Base-by-base conservation (phyloP, 306 rosid genomes). In the Inga oerstediana region DNA sequence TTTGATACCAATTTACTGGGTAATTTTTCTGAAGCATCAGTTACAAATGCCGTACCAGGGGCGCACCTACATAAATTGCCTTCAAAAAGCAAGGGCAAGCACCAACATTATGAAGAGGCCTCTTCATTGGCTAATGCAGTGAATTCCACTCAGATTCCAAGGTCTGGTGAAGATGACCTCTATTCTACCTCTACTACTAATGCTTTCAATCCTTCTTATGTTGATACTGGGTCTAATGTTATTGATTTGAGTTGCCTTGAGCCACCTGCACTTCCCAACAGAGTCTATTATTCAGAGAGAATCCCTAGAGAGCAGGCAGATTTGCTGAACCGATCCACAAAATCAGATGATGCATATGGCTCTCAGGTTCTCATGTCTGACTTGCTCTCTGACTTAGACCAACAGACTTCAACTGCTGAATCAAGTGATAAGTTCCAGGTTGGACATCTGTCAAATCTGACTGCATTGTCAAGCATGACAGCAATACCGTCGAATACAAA, bases 271-370 rank as follows among this genome's bases (percentile, higher is more conserved):
- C 89, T 85, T 83, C 88, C 92, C 83, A 92, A 84, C 77, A 93
- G 99, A 92, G 88, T 92, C 52, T 95, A 89, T 78, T 87, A 79
- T 86, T 95, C 99, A 10, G 98, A 93, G 87, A 93, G 96, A 90
- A 85, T 92, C 86, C 98, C 94, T 24, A 88, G 98, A 88, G 98
- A 91, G 80, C 98, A 90, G 85, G 90, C 82, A 73, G 97, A 93
- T 88, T 92, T 90, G 84, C 88, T 89, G 84, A 95, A 92, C 85
- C 87, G 97, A 56, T 92, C 89, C 41, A 79, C 96, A 79, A 95
- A 95, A 74, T 95, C 99, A 32, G 99, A 95, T 74, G 99, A 92
- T 83, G 86, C 90, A 13, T 82, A 89, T 91, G 94, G 91, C 56
- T 82, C 91, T 70, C 96, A 85, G 58, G 88, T 88, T 82, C 91